Percentiles rank a stretch among this genome's conserved stretches.
phyloP scores from a whole-genome alignment of 306 rosid genomes.

The Dalbergia cultrata region DNA sequence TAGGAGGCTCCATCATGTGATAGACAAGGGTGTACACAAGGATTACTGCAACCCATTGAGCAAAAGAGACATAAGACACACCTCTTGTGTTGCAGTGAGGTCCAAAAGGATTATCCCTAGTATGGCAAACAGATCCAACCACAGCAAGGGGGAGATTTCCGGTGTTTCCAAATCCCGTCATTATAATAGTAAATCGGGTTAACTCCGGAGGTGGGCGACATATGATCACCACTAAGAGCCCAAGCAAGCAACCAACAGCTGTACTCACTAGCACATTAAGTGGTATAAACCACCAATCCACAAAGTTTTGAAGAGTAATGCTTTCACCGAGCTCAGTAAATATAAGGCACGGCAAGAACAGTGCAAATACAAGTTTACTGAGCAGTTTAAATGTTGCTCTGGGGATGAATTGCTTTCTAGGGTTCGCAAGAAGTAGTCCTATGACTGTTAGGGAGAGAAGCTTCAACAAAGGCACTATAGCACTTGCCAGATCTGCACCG shows the following conservation, averaged over 20 bases:
- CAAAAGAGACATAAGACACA: constrained; percentile 86
- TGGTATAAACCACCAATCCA: constrained; percentile 91
- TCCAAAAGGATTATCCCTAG: constrained; percentile 77
- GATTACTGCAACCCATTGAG: constrained; percentile 90
- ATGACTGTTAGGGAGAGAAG: constrained; percentile 72
- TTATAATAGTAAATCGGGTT: constrained; percentile 72
- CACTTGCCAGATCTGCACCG: constrained; percentile 63
- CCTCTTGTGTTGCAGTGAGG: constrained; percentile 74
- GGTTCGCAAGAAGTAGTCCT: constrained; percentile 76
- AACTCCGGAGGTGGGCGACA: constrained; percentile 83
- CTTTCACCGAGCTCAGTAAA: constrained; percentile 81
- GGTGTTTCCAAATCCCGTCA: constrained; percentile 93
- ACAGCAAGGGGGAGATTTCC: constrained; percentile 89
- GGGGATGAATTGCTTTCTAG: constrained; percentile 72
- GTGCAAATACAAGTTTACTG: constrained; percentile 85
- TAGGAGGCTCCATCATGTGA: constrained; percentile 98
- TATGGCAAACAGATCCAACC: constrained; percentile 84
- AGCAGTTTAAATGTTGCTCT: constrained; percentile 78
- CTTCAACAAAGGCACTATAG: constrained; percentile 78
- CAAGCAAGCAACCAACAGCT: constrained; percentile 70
- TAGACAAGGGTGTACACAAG: constrained; percentile 90
- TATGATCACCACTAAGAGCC: constrained; percentile 69
- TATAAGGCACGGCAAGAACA: constrained; percentile 91
- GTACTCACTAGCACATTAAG: constrained; percentile 81
- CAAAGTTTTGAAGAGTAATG: constrained; percentile 68